These are phyloP conservation scores for Scenedesmus sp. DNA, from an alignment of 163 green algal species.

Conservation along the genomic window DNA sequence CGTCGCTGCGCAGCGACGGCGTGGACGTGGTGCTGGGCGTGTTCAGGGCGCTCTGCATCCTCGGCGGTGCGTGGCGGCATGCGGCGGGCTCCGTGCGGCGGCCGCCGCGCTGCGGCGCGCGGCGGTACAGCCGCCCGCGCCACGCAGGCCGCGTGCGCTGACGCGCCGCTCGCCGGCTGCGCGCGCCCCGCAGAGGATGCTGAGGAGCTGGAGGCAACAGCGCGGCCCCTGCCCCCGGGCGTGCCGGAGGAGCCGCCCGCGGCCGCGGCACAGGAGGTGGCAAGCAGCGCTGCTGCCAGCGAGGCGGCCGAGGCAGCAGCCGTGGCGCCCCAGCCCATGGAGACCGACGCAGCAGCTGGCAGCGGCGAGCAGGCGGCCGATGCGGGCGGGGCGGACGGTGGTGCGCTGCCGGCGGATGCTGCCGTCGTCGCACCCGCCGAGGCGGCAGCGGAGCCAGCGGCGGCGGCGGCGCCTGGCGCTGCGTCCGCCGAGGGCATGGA, in stretches of 20 bases:
- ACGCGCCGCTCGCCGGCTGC: too few species aligned
- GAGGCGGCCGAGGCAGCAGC: background rate
- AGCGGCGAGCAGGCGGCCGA: background rate
- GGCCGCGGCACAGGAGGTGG: conserved; percentile 14
- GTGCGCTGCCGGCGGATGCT: too few species aligned
- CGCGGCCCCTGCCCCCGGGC: conserved; percentile 2
- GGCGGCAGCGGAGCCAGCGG: conserved; percentile 14
- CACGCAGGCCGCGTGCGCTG: too few species aligned
- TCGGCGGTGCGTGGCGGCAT: conserved; percentile 56
- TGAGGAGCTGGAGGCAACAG: conserved; percentile 15
- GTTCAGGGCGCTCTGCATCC: conserved; percentile 67
- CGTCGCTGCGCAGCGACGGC: conserved; percentile 68
- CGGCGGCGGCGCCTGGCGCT: background rate
- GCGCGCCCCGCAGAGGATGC: conserved; percentile 36
- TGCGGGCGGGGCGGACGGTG: too few species aligned
- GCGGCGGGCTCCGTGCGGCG: background rate
- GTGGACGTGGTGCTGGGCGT: conserved; percentile 65
- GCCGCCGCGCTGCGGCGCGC: too few species aligned
- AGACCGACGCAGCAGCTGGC: conserved; percentile 51
- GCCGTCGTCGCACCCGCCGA: conserved; percentile 26
- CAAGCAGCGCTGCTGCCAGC: conserved; percentile 12
- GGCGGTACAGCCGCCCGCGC: too few species aligned
- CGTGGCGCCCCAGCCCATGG: conserved; percentile 48
- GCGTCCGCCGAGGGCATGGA: conserved; percentile 34
- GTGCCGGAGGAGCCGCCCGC: background rate